A percentile compares a stretch with the other conserved stretches of the same genome.
Conservation (phyloP, 1,139 yeast genomes). For the Kurtzmaniella quercitrusa region DNA sequence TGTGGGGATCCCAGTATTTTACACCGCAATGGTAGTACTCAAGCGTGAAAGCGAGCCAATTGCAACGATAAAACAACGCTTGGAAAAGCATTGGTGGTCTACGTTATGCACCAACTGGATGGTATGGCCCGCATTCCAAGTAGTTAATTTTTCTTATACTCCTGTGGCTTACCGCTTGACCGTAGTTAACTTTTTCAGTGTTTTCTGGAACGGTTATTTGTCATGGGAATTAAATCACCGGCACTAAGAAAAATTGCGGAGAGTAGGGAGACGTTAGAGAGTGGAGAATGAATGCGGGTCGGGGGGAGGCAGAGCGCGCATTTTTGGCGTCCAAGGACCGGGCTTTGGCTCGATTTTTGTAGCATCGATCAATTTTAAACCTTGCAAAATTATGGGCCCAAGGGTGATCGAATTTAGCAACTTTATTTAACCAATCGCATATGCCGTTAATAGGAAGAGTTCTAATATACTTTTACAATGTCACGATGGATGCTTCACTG, state of each 20-base stretch:
- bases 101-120: constrained; percentile 72
- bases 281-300: background rate
- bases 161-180: constrained; percentile 69
- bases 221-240: constrained; percentile 34
- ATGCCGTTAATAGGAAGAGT: no score
- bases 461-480: no score
- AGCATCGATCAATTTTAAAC: no score
- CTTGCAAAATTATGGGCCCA: no score
- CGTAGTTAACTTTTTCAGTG: constrained; percentile 66
- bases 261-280: background rate
- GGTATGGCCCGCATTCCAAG: constrained; percentile 85
- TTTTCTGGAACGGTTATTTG: constrained; percentile 83
- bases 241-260: background rate
- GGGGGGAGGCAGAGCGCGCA: no score
- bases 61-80: constrained; percentile 25
- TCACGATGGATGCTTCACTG: no score
- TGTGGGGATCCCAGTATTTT: constrained; percentile 64
- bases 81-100: constrained; percentile 49
- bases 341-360: no score
- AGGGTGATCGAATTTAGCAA: no score
- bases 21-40: constrained; percentile 59
- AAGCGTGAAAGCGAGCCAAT: constrained; percentile 30
- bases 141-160: constrained; percentile 63
- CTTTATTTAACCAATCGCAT: no score
- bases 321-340: no score